Base-by-base conservation (phyloP, 2,329 filamentous ascomycete species). In the Colletotrichum destructivum region DNA sequence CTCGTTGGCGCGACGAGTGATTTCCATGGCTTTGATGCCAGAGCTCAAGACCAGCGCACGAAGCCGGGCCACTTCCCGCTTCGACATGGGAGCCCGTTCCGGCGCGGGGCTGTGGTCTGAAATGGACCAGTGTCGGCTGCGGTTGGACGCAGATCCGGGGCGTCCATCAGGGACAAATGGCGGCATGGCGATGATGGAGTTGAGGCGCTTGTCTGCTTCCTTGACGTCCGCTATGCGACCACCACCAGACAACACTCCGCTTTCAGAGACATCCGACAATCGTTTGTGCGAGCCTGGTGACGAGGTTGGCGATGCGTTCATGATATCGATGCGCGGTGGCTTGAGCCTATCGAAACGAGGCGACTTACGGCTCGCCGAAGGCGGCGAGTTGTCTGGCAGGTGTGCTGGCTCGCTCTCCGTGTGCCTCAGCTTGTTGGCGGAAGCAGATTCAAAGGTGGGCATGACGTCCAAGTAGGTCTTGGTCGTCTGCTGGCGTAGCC, bases 11-110 rank as follows among this genome's bases (percentile, higher is more conserved):
- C 92, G 89, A 4, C 91, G 88, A 38, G 87, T 87, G 66, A 98
- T 93, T 78, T 96, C 94, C 77, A 91, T 91, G 0, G 96, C 95
- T 82, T 97, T 97, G 78, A 98, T 91, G n/a, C 95, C 95, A 0
- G 94, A 94, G 74, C 92, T 93, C 26, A 97, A 85, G 51, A 98
- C 89, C 11, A 97, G 86, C 0, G 94, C 89, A 69, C 91, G 89
- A 2, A 95, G 87, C n/a, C 94, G 91, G 18, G 93, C 93, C 64
- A 97, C 88, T 76, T 98, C 96, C n/a, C 89, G 89, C 76, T 88
- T 90, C 12, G 87, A 91, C 40, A 93, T 80, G 13, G 79, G 80
- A n/a, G 78, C 77, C 55, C 79, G 82, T 21, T 83, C 81, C 7
- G 79, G 78, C 4, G 81, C 78, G 4, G 79, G 75, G 40, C 76